Evolutionary conservation across 768 basidiomycete genomes (phyloP).

Genomic region (Leccinum aurantiacum): DNA sequence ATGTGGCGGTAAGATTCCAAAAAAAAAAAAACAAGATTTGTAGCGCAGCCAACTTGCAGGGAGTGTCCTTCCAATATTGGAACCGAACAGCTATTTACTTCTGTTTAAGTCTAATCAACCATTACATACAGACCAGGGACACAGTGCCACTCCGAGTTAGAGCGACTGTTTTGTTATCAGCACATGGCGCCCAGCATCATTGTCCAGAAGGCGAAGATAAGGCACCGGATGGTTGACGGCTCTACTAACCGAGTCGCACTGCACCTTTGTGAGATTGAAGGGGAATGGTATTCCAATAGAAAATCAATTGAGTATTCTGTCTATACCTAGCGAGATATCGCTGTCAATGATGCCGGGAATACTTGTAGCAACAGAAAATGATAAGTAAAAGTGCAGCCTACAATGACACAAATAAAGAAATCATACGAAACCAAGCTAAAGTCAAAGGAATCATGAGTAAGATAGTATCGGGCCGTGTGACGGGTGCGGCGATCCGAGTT

Average conservation of each 20-base stretch:
- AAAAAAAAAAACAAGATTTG: neutral
- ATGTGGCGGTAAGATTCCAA: neutral
- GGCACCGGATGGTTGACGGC: neutral
- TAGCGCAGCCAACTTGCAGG: neutral
- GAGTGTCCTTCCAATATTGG: neutral
- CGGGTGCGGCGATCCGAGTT: conserved; percentile 18
- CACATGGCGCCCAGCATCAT: neutral
- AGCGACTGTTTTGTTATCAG: neutral
- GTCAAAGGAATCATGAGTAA: conserved; percentile 16
- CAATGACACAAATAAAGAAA: conserved; percentile 29
- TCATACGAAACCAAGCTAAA: conserved; percentile 22
- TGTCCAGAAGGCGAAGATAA: neutral
- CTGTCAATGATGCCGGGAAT: conserved; percentile 26
- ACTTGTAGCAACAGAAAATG: conserved; percentile 31
- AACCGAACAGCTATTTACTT: conserved; percentile 21
- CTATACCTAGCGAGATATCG: conserved; percentile 32
- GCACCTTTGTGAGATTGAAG: neutral
- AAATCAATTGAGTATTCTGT: conserved; percentile 21
- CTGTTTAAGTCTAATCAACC: conserved; percentile 27
- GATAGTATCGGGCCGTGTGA: conserved; percentile 16
- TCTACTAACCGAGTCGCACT: neutral
- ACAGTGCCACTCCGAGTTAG: neutral
- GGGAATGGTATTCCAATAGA: conserved; percentile 15
- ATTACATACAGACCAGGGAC: neutral
- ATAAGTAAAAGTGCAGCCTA: conserved; percentile 30